Evolutionary conservation across 345 rosid species (phyloP).

Genomic region (Mallotus nudiflorus): DNA sequence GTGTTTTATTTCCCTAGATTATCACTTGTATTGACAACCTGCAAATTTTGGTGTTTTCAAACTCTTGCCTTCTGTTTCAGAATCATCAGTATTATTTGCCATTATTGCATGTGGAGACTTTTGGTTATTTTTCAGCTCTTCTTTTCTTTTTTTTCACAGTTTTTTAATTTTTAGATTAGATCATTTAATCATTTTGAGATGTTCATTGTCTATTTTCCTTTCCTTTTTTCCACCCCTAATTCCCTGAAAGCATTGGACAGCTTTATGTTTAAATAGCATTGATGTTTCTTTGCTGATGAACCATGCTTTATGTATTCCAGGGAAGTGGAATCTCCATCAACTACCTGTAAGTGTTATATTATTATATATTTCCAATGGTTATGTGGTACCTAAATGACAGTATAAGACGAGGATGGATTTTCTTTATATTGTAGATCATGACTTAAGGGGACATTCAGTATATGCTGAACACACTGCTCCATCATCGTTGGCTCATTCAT

Average conservation of each 20-base stretch:
- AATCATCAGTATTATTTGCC: too few species aligned
- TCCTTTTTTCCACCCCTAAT: neutral
- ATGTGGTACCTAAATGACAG: conserved; percentile 15
- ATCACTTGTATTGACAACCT: neutral
- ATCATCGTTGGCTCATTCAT: conserved; percentile 53
- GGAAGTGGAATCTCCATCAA: conserved; percentile 61
- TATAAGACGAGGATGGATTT: conserved; percentile 13
- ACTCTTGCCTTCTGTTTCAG: too few species aligned
- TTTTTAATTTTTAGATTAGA: too few species aligned
- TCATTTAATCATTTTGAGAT: neutral
- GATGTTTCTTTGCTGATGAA: conserved; percentile 18
- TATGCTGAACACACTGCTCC: conserved; percentile 42
- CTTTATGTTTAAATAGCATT: conserved; percentile 5
- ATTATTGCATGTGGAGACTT: neutral
- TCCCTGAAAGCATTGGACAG: neutral
- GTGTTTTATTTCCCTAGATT: neutral
- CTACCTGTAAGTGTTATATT: conserved; percentile 52
- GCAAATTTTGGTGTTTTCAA: too few species aligned
- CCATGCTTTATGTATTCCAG: conserved; percentile 40
- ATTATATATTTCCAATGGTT: conserved; percentile 4
- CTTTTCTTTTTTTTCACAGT: neutral
- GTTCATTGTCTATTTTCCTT: neutral
- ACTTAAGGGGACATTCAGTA: conserved; percentile 43
- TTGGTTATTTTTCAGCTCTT: conserved; percentile 7
- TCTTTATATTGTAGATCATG: conserved; percentile 51